Evolutionary conservation across 257 asterid genomes (phyloP), one percentile per base, ranked within the genome.

Genomic region (Coffea eugenioides): DNA sequence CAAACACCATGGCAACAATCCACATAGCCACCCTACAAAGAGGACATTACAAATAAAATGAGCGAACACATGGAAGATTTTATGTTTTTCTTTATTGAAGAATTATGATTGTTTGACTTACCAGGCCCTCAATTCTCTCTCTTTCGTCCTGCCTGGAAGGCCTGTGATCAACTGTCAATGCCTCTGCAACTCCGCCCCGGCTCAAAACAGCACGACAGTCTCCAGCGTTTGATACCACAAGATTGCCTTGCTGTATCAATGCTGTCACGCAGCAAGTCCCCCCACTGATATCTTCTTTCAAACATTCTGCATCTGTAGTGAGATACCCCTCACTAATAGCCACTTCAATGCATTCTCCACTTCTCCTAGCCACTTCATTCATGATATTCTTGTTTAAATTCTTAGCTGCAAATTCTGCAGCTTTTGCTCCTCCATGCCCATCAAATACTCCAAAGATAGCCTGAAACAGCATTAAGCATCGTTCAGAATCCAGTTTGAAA

Each of bases 161-260:
- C 76, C 91, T 77, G 67, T 94, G 98, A 84, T 94, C 97, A 25
- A 67, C 86, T 0, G 97, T 93, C 69, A 94, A 89, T 66, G 93
- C 89, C 85, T 92, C 92, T 3, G 97, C 97, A 36, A 89, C 90
- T 74, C 98, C 98, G 62, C 88, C 91, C 5, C 93, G 87, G 75
- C 97, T 88, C 89, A 94, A 79, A 75, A 94, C 97, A 9, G 91
- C 97, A 1, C 97, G 95, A 74, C 97, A 92, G 71, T 94, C 98
- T 6, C 98, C 98, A 2, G 92, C 85, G 69, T 92, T 94, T 18
- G 98, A 94, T 76, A 94, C 93, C 59, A 91, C 91, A 3, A 94
- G 87, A 71, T 88, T 79, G 76, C 95, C 97, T 59, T 85, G 68
- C 31, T 77, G 88, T 73, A 94, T 86, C 85, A 94, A 69, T 62